A percentile compares a stretch with the other conserved stretches of the same genome.
Conservation (phyloP, 805 yeast species). For the Kodamaea lidongshanica region DNA sequence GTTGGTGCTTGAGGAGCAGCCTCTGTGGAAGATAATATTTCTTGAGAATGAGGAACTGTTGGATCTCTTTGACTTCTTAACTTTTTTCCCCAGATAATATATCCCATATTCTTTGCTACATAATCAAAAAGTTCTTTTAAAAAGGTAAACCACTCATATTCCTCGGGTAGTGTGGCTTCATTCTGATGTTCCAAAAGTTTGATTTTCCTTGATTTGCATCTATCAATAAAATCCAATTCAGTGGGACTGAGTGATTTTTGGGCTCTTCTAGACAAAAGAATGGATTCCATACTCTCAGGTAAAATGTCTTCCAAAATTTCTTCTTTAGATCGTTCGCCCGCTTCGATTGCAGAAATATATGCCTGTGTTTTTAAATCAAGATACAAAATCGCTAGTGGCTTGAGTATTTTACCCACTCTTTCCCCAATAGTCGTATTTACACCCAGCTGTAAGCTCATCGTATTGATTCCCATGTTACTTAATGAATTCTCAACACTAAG, state of each 20-base stretch:
- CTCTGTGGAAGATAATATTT: constrained; percentile 12
- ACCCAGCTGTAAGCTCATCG: constrained; percentile 30
- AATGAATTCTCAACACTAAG: constrained; percentile 44
- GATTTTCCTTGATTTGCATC: constrained; percentile 68
- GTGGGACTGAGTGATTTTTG: constrained; percentile 53
- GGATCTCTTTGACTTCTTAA: constrained; percentile 17
- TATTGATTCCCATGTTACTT: constrained; percentile 27
- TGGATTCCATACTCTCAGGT: constrained; percentile 55
- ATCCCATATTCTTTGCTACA: constrained; percentile 66
- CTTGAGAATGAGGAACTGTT: constrained; percentile 18
- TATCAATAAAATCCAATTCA: constrained; percentile 69
- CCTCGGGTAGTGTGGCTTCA: constrained; percentile 53
- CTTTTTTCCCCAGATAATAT: constrained; percentile 63
- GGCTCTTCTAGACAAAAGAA: constrained; percentile 35
- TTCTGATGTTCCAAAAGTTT: constrained; percentile 44
- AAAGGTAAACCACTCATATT: constrained; percentile 82
- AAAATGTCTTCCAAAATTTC: constrained; percentile 72
- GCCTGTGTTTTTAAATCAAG: constrained; percentile 94
- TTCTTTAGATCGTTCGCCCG: constrained; percentile 51
- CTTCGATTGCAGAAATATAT: constrained; percentile 77
- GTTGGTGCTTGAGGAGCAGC: not conserved
- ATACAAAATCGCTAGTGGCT: constrained; percentile 72
- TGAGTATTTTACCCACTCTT: constrained; percentile 54
- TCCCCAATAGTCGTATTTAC: constrained; percentile 32
- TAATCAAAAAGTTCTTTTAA: constrained; percentile 74